These are phyloP conservation scores for Dipteronia dyeriana DNA, from an alignment of 345 rosid species.

Conservation along the genomic window DNA sequence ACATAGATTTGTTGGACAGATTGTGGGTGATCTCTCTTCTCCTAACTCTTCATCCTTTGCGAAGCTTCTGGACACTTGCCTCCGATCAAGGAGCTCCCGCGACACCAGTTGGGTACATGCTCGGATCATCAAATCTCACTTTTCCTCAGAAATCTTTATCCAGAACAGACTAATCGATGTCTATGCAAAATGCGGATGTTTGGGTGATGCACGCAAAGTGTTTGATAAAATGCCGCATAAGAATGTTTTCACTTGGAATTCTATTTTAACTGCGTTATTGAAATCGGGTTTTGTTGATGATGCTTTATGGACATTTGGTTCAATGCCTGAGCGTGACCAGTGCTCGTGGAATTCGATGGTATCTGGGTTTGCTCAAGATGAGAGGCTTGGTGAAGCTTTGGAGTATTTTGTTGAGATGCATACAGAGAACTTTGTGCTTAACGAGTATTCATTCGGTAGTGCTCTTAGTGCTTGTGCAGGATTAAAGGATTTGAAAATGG, in stretches of 20 bases:
- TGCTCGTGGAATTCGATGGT: constrained; percentile 87
- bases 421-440: constrained; percentile 42
- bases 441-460: constrained; percentile 71
- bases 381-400: constrained; percentile 60
- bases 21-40: constrained; percentile 36
- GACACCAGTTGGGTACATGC: constrained; percentile 58
- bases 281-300: constrained; percentile 61
- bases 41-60: constrained; percentile 62
- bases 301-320: constrained; percentile 45
- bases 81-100: constrained; percentile 40
- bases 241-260: constrained; percentile 74
- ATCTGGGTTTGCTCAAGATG: constrained; percentile 70
- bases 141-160: constrained; percentile 52
- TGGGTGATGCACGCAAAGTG: constrained; percentile 55
- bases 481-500: constrained; percentile 44
- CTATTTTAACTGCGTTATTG: constrained; percentile 47
- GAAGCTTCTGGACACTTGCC: constrained; percentile 62
- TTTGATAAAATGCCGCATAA: constrained; percentile 66
- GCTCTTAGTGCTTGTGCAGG: constrained; percentile 72
- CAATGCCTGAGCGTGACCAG: constrained; percentile 64
- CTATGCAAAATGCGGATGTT: constrained; percentile 57
- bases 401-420: constrained; percentile 62
- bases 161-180: constrained; percentile 72
- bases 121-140: constrained; percentile 50
- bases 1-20: constrained; percentile 41